Base-by-base conservation (phyloP, 176 grass and related monocot species). In the Phoenix dactylifera region DNA sequence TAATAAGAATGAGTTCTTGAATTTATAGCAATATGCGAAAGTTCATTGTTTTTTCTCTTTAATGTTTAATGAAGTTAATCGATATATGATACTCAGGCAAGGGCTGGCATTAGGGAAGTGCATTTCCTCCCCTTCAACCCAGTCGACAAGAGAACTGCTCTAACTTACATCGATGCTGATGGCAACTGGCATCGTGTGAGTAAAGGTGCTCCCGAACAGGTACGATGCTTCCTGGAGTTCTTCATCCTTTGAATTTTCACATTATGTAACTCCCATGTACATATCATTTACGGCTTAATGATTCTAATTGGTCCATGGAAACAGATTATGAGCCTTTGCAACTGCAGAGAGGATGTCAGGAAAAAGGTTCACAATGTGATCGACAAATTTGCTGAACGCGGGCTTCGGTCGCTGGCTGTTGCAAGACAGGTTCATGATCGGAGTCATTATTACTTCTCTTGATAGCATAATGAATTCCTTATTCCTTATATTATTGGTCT, bases 51-150 rank as follows among this genome's bases (percentile, higher is more conserved):
- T 12, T 44, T 14, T 14, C 2, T 12, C 1, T 3, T 44, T 14
- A 12, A 14, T 44, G 35, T 3, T 44, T 44, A 44, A 44, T 44
- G 1, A 44, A 44, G 35, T 44, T 14, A 2, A 44, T 44, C 35
- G 0, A 44, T 44, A 0, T 44, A 63, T 49, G 32, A 44, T 49
- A 29, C 60, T 24, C 35, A 32, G 3, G 60, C 44, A 50, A 32
- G 49, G 15, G 60, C 94, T 64, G 88, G 88, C 53, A 89, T 98
- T 54, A 88, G 82, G 76, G 94, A 98, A 56, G 67, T 98, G 17
- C 94, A 98, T 73, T 98, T 98, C 79, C 74, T 98, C 51, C 94
- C 94, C 60, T 98, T 98, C 82, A 98, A 98, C 82, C 94, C 94
- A 1, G 88, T 92, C 15, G 94, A 98, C 74, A 98, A 98, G 79